Base-by-base conservation (phyloP, 305 asterid species). In the Vinca major region DNA sequence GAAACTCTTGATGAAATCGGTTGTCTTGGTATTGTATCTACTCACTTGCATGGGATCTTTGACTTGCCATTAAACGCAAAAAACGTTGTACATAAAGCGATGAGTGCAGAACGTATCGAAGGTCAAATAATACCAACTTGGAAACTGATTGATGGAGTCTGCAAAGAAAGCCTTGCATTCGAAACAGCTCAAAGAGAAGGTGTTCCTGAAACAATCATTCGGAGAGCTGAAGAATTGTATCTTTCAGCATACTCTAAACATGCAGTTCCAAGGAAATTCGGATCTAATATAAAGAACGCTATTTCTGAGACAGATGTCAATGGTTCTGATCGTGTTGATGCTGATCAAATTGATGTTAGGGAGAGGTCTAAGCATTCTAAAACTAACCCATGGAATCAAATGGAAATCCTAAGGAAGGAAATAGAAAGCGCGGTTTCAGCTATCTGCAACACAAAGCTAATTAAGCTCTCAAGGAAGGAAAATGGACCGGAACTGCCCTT, bases 101-200 rank as follows among this genome's bases (percentile, higher is more conserved):
- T 93, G 99, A 94, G 96, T 65, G 73, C 96, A 4, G 90, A 89
- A 71, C 73, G 63, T 40, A 57, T 83, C 5, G 75, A 89, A 57
- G 86, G 86, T 63, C 84, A 78, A 79, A 89, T 90, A 19, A 76
- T 78, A 63, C 95, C 97, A 56, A 93, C 96, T 3, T 93, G 96
- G 96, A 85, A 84, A 74, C 72, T 89, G 75, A 81, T 83, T 1
- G 93, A 89, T 4, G 97, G 97, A 52, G 74, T 87, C 55, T 91
- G 97, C 79, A 83, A 82, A 82, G 97, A 91, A 79, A 89, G 95
- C 77, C 91, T 91, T 68, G 97, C 97, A 62, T 93, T 93, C 77
- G 97, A 93, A 85, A 93, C 97, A 41, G 99, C 99, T 71, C 85
- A 67, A 69, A 85, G 92, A 67, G 99, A 93, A 80, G 99, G 99